Evolutionary conservation across 1,284 basidiomycete species (phyloP).

Genomic region (Xerocomus alliaceus): DNA sequence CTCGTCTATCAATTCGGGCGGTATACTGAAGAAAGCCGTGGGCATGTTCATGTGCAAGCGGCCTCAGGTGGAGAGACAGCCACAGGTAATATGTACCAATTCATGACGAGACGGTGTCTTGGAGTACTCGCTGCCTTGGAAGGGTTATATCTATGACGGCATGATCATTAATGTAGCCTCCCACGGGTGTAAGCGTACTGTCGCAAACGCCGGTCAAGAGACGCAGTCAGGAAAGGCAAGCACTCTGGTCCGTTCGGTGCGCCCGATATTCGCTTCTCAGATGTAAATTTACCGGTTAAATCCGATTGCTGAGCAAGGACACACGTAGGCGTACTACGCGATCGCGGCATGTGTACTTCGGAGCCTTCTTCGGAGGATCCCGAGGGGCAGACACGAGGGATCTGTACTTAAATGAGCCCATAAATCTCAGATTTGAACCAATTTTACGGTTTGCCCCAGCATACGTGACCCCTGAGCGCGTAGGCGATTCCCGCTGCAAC

Average conservation of each 20-base stretch:
- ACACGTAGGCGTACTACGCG: slow-evolving; percentile 15
- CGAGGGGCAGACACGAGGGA: slow-evolving; percentile 25
- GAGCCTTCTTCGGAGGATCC: slow-evolving; percentile 33
- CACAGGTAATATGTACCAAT: slow-evolving; percentile 36
- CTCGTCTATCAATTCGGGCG: slow-evolving; percentile 45
- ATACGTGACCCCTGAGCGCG: slow-evolving; percentile 30
- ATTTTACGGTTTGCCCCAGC: slow-evolving; percentile 19
- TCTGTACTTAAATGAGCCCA: slow-evolving; percentile 28
- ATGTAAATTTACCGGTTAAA: slow-evolving; percentile 23
- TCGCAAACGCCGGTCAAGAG: slow-evolving; percentile 22
- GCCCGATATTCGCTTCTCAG: slow-evolving; percentile 17
- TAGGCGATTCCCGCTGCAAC: slow-evolving; percentile 19
- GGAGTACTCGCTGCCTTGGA: slow-evolving; percentile 22
- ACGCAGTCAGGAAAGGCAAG: slow-evolving; percentile 26
- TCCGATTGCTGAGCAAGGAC: slow-evolving; percentile 19
- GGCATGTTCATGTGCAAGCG: slow-evolving; percentile 29
- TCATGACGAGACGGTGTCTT: slow-evolving; percentile 38
- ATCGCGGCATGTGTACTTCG: slow-evolving; percentile 30
- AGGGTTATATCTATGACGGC: slow-evolving; percentile 41
- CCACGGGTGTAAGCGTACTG: slow-evolving; percentile 32
- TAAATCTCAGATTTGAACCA: slow-evolving; percentile 39
- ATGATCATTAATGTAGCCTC: slow-evolving; percentile 30
- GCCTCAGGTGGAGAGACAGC: slow-evolving; percentile 21
- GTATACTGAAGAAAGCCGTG: slow-evolving; percentile 37
- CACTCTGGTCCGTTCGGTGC: not conserved